Evolutionary conservation across 2,329 filamentous ascomycete genomes (phyloP).

Genomic region (Cordyceps cateniannulata): DNA sequence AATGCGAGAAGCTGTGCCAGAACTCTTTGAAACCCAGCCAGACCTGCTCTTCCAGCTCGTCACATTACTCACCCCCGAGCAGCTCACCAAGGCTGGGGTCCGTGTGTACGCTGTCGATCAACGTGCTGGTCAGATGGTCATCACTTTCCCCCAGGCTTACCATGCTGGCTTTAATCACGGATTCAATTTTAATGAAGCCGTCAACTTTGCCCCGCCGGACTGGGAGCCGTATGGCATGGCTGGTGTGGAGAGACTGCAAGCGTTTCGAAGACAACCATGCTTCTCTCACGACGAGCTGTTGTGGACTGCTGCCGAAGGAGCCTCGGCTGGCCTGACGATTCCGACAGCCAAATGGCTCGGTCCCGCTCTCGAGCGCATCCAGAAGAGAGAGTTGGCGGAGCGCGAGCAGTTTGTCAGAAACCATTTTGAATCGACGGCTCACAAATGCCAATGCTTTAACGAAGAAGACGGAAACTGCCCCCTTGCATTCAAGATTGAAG

Average conservation of each 20-base stretch:
- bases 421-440: constrained; percentile 50
- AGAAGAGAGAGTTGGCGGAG: constrained; percentile 62
- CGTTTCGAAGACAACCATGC: constrained; percentile 86
- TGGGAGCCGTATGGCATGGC: constrained; percentile 90
- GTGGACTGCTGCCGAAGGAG: constrained; percentile 78
- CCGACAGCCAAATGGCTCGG: constrained; percentile 93
- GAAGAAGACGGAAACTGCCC: constrained; percentile 47
- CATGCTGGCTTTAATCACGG: constrained; percentile 98
- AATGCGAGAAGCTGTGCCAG: constrained; percentile 91
- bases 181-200: constrained; percentile 98
- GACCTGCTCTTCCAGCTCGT: constrained; percentile 95
- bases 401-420: constrained; percentile 62
- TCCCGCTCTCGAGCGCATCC: constrained; percentile 75
- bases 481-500: constrained; percentile 57
- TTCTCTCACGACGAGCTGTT: constrained; percentile 96
- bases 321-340: constrained; percentile 63
- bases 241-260: constrained; percentile 78
- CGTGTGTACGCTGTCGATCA: constrained; percentile 94
- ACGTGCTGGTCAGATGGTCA: constrained; percentile 87
- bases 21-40: constrained; percentile 93
- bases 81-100: constrained; percentile 87
- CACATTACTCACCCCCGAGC: constrained; percentile 89
- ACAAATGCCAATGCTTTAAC: constrained; percentile 42
- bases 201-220: constrained; percentile 92
- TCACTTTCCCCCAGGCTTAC: constrained; percentile 95